phyloP scores from a whole-genome alignment of 148 eudicot species.

The Amaranthus hypochondriacus region DNA sequence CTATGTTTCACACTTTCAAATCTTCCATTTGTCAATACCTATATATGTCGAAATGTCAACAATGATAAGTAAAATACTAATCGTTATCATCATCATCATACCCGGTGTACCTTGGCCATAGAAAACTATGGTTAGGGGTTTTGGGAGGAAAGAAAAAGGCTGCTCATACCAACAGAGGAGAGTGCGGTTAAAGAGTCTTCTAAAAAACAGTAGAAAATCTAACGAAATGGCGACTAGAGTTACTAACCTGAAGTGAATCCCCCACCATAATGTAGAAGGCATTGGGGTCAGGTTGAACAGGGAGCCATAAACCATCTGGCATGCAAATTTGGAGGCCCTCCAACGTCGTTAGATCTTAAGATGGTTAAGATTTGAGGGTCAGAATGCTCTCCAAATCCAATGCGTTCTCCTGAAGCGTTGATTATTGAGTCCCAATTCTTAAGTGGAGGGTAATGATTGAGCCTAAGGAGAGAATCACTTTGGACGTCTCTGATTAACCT shows the following conservation, averaged over 20 bases:
- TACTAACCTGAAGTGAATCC: constrained; percentile 63
- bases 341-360: constrained; percentile 73
- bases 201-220: too few species aligned
- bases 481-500: constrained; percentile 44
- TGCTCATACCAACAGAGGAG: too few species aligned
- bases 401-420: constrained; percentile 15
- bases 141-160: too few species aligned
- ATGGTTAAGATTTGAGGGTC: constrained; percentile 96
- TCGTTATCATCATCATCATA: too few species aligned
- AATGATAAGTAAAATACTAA: too few species aligned
- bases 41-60: neutral
- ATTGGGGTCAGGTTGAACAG: constrained; percentile 64
- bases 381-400: constrained; percentile 91
- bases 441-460: constrained; percentile 76
- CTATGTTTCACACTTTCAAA: constrained; percentile 73
- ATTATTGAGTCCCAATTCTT: neutral
- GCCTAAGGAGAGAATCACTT: constrained; percentile 67
- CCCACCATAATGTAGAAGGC: constrained; percentile 81
- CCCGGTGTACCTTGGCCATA: too few species aligned
- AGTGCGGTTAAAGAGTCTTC: too few species aligned
- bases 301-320: constrained; percentile 57
- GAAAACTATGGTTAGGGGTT: too few species aligned
- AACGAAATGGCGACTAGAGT: neutral
- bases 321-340: constrained; percentile 75
- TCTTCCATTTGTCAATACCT: constrained; percentile 88